phyloP scores from a whole-genome alignment of 1,284 basidiomycete species.

The Irpex sp. region DNA sequence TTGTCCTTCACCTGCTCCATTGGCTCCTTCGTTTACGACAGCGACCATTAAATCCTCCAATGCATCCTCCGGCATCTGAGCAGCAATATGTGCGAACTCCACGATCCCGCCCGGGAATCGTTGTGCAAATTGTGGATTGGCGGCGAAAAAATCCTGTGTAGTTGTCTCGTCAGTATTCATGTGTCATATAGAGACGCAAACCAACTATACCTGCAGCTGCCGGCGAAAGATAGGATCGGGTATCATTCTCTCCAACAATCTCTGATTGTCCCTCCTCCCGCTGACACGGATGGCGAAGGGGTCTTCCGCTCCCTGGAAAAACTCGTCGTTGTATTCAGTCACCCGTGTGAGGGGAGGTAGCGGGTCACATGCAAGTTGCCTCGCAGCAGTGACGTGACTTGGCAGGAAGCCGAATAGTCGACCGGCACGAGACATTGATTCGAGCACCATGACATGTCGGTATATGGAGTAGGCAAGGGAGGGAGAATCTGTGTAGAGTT shows the following conservation, averaged over 20 bases:
- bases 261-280: constrained; percentile 37
- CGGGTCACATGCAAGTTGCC: constrained; percentile 74
- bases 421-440: constrained; percentile 43
- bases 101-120: constrained; percentile 60
- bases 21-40: constrained; percentile 16
- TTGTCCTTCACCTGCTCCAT: neutral
- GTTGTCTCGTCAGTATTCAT: neutral
- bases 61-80: constrained; percentile 50
- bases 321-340: constrained; percentile 60
- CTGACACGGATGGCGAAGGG: constrained; percentile 30
- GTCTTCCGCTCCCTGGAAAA: constrained; percentile 65
- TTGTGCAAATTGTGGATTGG: constrained; percentile 41
- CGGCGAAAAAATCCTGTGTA: constrained; percentile 46
- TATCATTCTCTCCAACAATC: constrained; percentile 48
- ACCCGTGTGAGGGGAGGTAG: constrained; percentile 61
- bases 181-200: constrained; percentile 1
- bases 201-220: constrained; percentile 44
- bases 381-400: constrained; percentile 38
- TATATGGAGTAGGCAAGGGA: constrained; percentile 52
- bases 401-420: constrained; percentile 71
- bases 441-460: constrained; percentile 71
- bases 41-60: constrained; percentile 51
- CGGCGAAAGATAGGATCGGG: constrained; percentile 50
- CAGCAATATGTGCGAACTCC: constrained; percentile 56
- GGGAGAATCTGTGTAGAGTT: constrained; percentile 33